Evolutionary conservation across 305 asterid genomes (phyloP).

Genomic region (Fraxinus sp.): DNA sequence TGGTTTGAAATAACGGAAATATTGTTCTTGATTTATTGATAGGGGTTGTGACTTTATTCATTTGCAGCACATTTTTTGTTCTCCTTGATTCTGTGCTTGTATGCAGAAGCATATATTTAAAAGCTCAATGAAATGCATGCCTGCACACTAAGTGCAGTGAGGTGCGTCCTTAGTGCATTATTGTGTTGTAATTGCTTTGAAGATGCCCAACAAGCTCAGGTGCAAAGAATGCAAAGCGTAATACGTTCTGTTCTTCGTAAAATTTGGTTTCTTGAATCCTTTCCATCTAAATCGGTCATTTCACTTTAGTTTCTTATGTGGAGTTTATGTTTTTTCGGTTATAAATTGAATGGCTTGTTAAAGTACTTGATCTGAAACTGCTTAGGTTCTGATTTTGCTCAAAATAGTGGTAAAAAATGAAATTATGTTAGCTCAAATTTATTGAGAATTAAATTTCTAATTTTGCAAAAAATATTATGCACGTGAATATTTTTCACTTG

Average conservation of each 20-base stretch:
- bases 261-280: not conserved
- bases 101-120: not conserved
- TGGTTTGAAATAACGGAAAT: not conserved
- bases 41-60: not conserved
- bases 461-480: not conserved
- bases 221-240: not conserved
- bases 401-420: not conserved
- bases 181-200: not conserved
- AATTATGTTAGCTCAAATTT: not conserved
- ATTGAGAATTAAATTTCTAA: not conserved
- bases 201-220: not conserved
- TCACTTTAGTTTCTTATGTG: not conserved
- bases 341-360: not conserved
- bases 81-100: not conserved
- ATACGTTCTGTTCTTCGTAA: not conserved
- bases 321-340: not conserved
- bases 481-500: not conserved
- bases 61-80: constrained; percentile 3
- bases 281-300: not conserved
- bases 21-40: not conserved
- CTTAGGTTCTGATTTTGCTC: not conserved
- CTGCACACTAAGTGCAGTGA: not conserved
- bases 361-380: not conserved
- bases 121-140: not conserved
- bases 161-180: not conserved